Percentiles rank a stretch among this genome's conserved stretches.
These are phyloP conservation scores for Volvariella volvacea DNA, from an alignment of 1,284 basidiomycete genomes.

Conservation along the genomic window DNA sequence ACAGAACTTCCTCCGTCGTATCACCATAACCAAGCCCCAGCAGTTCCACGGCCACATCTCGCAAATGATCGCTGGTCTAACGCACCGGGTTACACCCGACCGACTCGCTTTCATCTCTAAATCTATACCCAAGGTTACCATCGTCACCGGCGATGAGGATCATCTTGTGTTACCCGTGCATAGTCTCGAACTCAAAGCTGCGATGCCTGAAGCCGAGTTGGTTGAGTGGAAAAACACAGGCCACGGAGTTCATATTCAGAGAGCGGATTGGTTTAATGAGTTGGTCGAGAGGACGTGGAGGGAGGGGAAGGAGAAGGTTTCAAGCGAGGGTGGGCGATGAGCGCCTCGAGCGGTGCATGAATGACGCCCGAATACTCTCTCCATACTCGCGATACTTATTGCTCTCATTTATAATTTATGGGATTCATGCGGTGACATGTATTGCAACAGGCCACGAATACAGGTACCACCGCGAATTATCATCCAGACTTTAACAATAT, in stretches of 20 bases:
- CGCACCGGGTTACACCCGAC: constrained; percentile 56
- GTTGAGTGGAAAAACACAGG: constrained; percentile 60
- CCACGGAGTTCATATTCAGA: constrained; percentile 61
- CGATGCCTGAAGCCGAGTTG: constrained; percentile 67
- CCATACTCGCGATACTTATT: too few species aligned
- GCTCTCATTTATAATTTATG: too few species aligned
- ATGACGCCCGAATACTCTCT: too few species aligned
- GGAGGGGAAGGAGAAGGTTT: constrained; percentile 37
- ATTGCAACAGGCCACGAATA: too few species aligned
- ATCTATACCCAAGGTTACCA: constrained; percentile 48
- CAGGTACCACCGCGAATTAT: too few species aligned
- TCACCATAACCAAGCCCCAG: constrained; percentile 54
- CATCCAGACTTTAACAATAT: too few species aligned
- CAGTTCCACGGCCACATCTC: constrained; percentile 58
- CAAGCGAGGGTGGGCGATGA: constrained; percentile 6
- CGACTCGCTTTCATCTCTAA: constrained; percentile 50
- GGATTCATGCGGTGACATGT: too few species aligned
- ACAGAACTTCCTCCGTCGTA: constrained; percentile 42
- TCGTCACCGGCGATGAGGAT: constrained; percentile 75
- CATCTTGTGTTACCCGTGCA: constrained; percentile 54
- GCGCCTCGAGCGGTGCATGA: constrained; percentile 4
- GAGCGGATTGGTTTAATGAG: constrained; percentile 44
- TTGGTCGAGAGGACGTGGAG: constrained; percentile 50
- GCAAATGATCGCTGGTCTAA: constrained; percentile 69
- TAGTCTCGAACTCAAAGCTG: constrained; percentile 49